A percentile compares a stretch with the other conserved stretches of the same genome.
Evolutionary conservation across 2,329 filamentous ascomycete species (phyloP).

Genomic region (Pseudonectria foliicola): DNA sequence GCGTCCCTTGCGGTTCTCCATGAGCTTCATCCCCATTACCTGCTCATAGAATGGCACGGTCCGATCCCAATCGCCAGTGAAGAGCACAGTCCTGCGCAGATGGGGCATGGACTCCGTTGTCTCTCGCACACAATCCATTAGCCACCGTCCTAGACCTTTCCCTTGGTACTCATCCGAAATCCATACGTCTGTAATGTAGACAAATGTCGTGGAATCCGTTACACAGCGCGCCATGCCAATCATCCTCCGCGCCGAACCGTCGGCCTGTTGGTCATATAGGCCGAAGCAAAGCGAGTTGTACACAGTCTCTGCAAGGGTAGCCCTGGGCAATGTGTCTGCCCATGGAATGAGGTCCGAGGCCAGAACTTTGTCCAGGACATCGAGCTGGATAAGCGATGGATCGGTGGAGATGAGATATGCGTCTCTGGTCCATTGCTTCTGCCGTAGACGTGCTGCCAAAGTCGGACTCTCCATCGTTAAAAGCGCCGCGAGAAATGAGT

Average conservation of each 20-base stretch:
- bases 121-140: constrained; percentile 51
- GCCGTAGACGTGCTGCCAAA: too few species aligned
- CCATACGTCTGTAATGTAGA: constrained; percentile 58
- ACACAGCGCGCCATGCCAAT: constrained; percentile 40
- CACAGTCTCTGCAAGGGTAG: constrained; percentile 37
- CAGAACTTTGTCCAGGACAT: constrained; percentile 42
- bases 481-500: too few species aligned
- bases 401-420: constrained; percentile 50
- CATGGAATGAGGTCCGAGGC: constrained; percentile 47
- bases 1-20: constrained; percentile 14
- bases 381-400: constrained; percentile 38
- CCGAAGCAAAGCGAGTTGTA: constrained; percentile 50
- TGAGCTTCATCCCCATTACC: constrained; percentile 24
- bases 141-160: constrained; percentile 52
- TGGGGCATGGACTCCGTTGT: constrained; percentile 42
- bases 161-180: constrained; percentile 47
- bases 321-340: constrained; percentile 39
- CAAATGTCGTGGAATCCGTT: constrained; percentile 58
- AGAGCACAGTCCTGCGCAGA: constrained; percentile 46
- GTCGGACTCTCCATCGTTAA: too few species aligned
- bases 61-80: constrained; percentile 31
- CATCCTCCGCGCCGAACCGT: constrained; percentile 7
- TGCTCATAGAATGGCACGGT: constrained; percentile 28
- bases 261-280: constrained; percentile 32
- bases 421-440: too few species aligned